Base-by-base conservation (phyloP, 768 basidiomycete genomes). In the Phylloporus arenicola region DNA sequence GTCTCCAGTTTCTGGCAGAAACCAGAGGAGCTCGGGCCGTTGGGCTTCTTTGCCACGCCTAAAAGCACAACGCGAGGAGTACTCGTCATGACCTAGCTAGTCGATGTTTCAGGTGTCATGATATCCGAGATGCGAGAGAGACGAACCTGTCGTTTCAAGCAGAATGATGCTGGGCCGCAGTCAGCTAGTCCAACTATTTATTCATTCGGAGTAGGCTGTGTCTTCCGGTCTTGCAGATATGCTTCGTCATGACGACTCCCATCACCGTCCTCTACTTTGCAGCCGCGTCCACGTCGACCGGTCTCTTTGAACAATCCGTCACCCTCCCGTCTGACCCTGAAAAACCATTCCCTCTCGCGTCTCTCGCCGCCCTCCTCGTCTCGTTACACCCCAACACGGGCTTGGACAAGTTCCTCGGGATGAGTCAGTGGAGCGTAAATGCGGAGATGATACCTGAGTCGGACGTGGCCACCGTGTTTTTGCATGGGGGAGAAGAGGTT, bases 381-480 rank as follows among this genome's bases (percentile, higher is more conserved):
- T 71, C 76, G 19, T 73, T 76, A 12, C 78, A 88, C 65, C 77
- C 82, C 3, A 67, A 72, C 9, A 74, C 74, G 6, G 61, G 63
- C 41, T 68, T 91, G 29, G 73, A 63, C 38, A 71, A 74, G 49
- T 73, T 89, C 19, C 70, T 92, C 27, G 64, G 75, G 42, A 68
- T 72, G 29, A 83, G 83, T 56, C 78, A 78, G 62, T 90, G 89
- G 88, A 88, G 88, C 59, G 86, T 91, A 12, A 72, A 90, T 59
- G 84, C 76, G 46, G 86, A 88, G 68, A 90, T 90, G 86, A 76
- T 88, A 2, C 80, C 84, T 12, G 74, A 83, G 52, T 75, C 76
- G 3, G 68, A 71, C n/a, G 52, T 60, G 10, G 25, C 5, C 13
- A 56, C 54, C 1, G 68, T 79, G 17, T 50, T 70, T 12, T 64